Conservation (phyloP, 805 yeast species). For the Sugiyamaella americana region DNA sequence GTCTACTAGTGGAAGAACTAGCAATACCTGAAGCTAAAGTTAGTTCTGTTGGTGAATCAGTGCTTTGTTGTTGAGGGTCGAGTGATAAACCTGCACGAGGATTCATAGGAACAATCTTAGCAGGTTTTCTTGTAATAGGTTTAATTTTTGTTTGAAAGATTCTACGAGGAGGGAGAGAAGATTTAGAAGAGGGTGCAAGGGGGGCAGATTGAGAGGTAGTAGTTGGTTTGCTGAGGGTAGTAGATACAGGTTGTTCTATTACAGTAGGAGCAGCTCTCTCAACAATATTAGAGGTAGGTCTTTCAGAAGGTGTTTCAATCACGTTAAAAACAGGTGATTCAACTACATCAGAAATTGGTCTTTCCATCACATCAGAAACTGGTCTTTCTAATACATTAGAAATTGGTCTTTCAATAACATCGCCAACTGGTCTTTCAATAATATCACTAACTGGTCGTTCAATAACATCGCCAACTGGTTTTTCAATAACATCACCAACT, state of each 20-base stretch:
- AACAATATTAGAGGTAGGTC: conserved; percentile 13
- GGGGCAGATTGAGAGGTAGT: conserved; percentile 30
- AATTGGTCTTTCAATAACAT: conserved; percentile 31
- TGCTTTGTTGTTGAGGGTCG: background rate
- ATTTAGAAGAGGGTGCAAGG: conserved; percentile 10
- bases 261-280: conserved; percentile 31
- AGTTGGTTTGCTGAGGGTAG: conserved; percentile 31
- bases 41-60: background rate
- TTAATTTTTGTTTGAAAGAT: background rate
- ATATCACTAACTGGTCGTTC: conserved; percentile 27
- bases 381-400: conserved; percentile 7
- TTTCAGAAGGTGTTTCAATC: conserved; percentile 25
- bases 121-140: background rate
- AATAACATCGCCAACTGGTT: conserved; percentile 7
- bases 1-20: background rate
- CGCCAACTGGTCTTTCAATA: conserved; percentile 32
- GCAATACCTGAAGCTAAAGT: background rate
- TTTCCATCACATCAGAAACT: conserved; percentile 32
- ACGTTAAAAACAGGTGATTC: conserved; percentile 13
- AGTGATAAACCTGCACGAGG: background rate
- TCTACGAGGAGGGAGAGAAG: background rate
- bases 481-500: conserved; percentile 13
- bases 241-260: conserved; percentile 31
- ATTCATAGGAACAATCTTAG: background rate
- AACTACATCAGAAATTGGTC: conserved; percentile 23